Percentiles rank a stretch among this genome's conserved stretches.
Evolutionary conservation across 1,284 basidiomycete genomes (phyloP).

Genomic region (Ustilago shanxiensis): DNA sequence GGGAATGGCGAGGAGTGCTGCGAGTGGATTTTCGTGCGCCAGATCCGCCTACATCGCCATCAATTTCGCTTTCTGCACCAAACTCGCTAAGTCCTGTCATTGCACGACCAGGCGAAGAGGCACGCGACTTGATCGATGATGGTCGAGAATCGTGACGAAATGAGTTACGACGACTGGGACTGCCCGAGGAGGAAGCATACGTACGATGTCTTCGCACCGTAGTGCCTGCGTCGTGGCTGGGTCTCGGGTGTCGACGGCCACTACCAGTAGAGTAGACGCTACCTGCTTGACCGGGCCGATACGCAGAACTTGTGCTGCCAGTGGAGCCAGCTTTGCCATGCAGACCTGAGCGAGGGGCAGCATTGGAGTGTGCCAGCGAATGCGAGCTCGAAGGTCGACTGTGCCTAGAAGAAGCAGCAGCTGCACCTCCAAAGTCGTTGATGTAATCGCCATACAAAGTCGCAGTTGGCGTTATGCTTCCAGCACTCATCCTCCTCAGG

Average conservation of each 20-base stretch:
- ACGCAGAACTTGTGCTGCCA: constrained; percentile 48
- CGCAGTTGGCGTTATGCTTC: constrained; percentile 64
- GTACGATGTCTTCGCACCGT: constrained; percentile 58
- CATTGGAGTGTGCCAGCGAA: constrained; percentile 40
- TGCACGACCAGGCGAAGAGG: constrained; percentile 42
- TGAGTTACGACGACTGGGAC: constrained; percentile 47
- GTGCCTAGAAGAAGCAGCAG: constrained; percentile 26
- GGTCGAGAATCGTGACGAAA: constrained; percentile 43
- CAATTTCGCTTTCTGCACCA: constrained; percentile 16
- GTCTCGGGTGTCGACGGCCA: constrained; percentile 40
- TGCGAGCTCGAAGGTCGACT: constrained; percentile 60
- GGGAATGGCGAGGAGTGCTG: constrained; percentile 48
- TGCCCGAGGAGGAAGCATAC: constrained; percentile 46
- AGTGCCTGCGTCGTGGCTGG: constrained; percentile 55
- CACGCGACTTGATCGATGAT: constrained; percentile 46
- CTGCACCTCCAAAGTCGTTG: constrained; percentile 22
- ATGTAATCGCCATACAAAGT: constrained; percentile 51
- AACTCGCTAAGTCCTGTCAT: constrained; percentile 31
- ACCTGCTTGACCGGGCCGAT: constrained; percentile 32
- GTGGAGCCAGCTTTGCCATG: constrained; percentile 56
- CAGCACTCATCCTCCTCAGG: constrained; percentile 57
- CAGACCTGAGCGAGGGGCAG: constrained; percentile 37
- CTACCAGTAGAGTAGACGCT: constrained; percentile 55
- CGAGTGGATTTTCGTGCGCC: constrained; percentile 24
- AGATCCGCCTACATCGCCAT: constrained; percentile 13